Percentiles rank a stretch among this genome's conserved stretches.
Conservation (phyloP, 2,329 filamentous ascomycete genomes). For the Microdochium bolleyi region DNA sequence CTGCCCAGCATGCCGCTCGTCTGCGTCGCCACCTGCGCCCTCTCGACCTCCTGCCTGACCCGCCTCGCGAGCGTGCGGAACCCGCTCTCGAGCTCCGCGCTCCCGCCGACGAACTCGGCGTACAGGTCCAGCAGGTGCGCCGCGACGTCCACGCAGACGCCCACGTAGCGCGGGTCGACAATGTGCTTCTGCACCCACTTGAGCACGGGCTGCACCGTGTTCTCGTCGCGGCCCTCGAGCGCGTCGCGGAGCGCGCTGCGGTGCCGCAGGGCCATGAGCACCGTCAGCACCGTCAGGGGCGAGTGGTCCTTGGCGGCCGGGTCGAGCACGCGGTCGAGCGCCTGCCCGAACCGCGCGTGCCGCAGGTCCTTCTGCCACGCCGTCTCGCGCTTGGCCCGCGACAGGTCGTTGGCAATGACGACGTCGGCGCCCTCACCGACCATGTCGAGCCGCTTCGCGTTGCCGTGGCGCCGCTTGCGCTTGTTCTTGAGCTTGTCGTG, state of each 20-base stretch:
- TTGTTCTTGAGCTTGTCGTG: conserved; percentile 67
- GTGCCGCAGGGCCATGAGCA: conserved; percentile 79
- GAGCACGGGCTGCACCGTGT: conserved; percentile 72
- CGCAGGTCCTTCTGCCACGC: conserved; percentile 78
- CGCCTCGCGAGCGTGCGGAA: conserved; percentile 62
- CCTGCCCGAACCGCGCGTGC: conserved; percentile 66
- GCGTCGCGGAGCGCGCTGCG: conserved; percentile 77
- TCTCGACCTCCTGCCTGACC: conserved; percentile 72
- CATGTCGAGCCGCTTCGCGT: conserved; percentile 59
- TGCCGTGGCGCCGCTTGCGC: conserved; percentile 49
- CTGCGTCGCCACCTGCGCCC: conserved; percentile 73
- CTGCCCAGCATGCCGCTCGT: conserved; percentile 83
- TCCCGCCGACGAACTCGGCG: conserved; percentile 67
- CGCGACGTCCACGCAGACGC: conserved; percentile 74
- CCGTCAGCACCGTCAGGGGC: conserved; percentile 59
- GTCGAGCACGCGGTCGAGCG: conserved; percentile 72
- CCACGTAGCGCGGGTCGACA: conserved; percentile 72
- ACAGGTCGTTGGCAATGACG: conserved; percentile 67
- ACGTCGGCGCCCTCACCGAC: conserved; percentile 81
- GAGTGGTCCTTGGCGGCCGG: conserved; percentile 41
- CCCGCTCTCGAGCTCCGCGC: conserved; percentile 61
- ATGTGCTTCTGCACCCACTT: conserved; percentile 78
- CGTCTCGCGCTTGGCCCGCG: conserved; percentile 39
- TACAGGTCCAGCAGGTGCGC: conserved; percentile 83
- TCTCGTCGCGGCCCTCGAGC: conserved; percentile 72